Percentiles rank a stretch among this genome's conserved stretches.
Conservation (phyloP, 169 alveolate species). For the Cystoisospora suis region DNA sequence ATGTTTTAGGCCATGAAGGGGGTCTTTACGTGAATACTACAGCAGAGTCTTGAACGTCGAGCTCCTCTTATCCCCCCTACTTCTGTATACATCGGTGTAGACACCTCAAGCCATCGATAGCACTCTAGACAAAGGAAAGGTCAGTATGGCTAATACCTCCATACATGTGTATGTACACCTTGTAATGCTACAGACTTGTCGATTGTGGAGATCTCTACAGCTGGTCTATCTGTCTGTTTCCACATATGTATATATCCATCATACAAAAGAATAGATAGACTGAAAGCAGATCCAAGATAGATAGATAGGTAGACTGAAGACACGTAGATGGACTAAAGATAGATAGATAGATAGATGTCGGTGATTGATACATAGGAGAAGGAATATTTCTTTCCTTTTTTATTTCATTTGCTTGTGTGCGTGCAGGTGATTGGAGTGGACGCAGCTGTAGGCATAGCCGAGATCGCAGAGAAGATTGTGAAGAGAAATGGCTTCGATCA, state of each 20-base stretch:
- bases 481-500: background rate
- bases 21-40: too few relatives aligned
- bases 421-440: conserved; percentile 24
- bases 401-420: background rate
- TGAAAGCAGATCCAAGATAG: too few relatives aligned
- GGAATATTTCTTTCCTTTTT: too few relatives aligned
- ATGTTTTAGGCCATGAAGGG: too few relatives aligned
- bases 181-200: background rate
- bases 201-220: background rate
- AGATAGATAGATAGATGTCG: background rate
- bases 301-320: too few relatives aligned
- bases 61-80: background rate
- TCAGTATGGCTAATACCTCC: background rate
- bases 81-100: background rate
- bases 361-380: too few relatives aligned
- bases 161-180: background rate
- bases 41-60: too few relatives aligned
- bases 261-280: too few relatives aligned
- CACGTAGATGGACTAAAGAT: too few relatives aligned
- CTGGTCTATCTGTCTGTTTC: background rate
- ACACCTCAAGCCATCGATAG: background rate
- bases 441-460: conserved; percentile 6
- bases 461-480: conserved; percentile 4
- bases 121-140: too few relatives aligned
- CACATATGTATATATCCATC: background rate